Base-by-base conservation (phyloP, 2,329 filamentous ascomycete species). In the Thelonectria olida region DNA sequence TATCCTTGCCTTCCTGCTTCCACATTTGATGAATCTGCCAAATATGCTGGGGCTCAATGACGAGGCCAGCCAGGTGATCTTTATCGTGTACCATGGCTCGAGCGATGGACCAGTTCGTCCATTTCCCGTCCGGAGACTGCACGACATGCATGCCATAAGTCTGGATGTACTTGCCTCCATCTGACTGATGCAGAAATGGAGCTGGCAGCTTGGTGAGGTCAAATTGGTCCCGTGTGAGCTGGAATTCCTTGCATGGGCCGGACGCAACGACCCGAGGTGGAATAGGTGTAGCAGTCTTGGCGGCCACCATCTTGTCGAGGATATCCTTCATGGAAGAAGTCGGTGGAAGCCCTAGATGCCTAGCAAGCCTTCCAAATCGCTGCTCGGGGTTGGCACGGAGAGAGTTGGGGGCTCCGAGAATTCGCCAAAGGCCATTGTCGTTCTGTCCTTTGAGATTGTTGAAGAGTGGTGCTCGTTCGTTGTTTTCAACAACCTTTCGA, bases 141-240 rank as follows among this genome's bases (percentile, higher is more conserved):
- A 84, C 71, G 8, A 84, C 70, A 39, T 84, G 78, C 75, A 85
- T 82, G 2, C 83, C 83, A 39, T 80, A 82, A 0, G 83, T 85
- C 58, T 84, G 81, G 9, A 85, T 67, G 54, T 84, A 85, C 51
- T 80, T 82, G 0, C 83, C 83, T 0, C 82, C 82, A 50, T 85
- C 82, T 0, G 72, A 63, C 57, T 80, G 62, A 64, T 85, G 80
- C 0, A 84, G 66, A 6, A 76, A 44, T 0, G 82, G 82, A 0
- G 73, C 73, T 0, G 82, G 81, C 0, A 84, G 73, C 20, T 66
- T 70, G 0, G 72, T 78, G 1, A 85, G 74, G 20, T 68, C 63
- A 25, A 68, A 68, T 12, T 68, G 55, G 19, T 62, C 54, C 0
- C 50, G 44, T 2, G 51, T 55, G n/a, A 68, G 50, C 19, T 52